Evolutionary conservation across 78 protist species (phyloP).

Genomic region (Guillardia theta): DNA sequence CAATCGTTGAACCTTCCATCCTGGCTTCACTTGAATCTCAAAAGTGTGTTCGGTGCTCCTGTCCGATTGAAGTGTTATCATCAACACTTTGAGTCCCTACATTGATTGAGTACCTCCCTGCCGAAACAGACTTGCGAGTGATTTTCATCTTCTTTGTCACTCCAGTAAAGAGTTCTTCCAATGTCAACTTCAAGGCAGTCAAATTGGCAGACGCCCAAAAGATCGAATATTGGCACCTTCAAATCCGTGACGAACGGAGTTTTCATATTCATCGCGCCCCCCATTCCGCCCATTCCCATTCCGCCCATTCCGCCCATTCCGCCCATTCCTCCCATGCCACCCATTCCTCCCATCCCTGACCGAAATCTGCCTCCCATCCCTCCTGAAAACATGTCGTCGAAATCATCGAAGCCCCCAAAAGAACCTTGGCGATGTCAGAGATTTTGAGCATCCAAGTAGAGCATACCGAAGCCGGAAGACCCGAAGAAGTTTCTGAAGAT

Average conservation of each 20-base stretch:
- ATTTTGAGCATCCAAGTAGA: too few species aligned
- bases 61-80: too few species aligned
- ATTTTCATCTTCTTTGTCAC: slow-evolving; percentile 54
- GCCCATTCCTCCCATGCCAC: background rate
- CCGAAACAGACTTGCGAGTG: background rate
- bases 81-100: too few species aligned
- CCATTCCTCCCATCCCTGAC: slow-evolving; percentile 29
- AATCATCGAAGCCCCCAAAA: background rate
- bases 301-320: slow-evolving; percentile 41
- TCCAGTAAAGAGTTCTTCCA: slow-evolving; percentile 65
- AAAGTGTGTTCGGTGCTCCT: background rate
- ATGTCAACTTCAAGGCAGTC: background rate
- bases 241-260: too few species aligned
- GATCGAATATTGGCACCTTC: too few species aligned
- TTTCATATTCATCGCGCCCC: slow-evolving; percentile 8
- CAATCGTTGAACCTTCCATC: too few species aligned
- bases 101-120: too few species aligned
- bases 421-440: background rate
- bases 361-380: background rate
- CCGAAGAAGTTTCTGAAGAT: background rate
- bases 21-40: slow-evolving; percentile 49
- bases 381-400: background rate
- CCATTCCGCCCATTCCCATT: background rate
- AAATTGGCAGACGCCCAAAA: too few species aligned
- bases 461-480: too few species aligned